These are phyloP conservation scores for Sonneratia caseolaris DNA, from an alignment of 345 rosid species.

Conservation along the genomic window DNA sequence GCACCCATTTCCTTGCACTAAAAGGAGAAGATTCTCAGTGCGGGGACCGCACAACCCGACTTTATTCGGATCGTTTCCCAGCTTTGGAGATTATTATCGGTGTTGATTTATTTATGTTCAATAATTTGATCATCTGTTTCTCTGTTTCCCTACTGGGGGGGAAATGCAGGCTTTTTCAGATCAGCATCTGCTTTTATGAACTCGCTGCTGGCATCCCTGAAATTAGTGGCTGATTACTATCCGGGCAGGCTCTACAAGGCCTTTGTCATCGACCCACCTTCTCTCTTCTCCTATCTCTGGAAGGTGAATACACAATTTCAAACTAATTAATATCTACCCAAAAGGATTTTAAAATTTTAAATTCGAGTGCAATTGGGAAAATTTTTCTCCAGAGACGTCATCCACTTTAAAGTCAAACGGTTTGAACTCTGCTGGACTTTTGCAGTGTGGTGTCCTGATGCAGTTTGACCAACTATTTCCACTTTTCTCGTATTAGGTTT, in stretches of 20 bases:
- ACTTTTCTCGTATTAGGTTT: not conserved
- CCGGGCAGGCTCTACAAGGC: constrained; percentile 75
- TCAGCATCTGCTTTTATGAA: constrained; percentile 89
- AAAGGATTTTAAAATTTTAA: not conserved
- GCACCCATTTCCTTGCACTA: too few relatives aligned
- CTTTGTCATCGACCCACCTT: constrained; percentile 93
- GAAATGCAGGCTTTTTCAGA: constrained; percentile 77
- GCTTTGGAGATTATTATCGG: not conserved
- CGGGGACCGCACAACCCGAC: not conserved
- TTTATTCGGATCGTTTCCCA: not conserved
- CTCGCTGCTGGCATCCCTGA: constrained; percentile 59
- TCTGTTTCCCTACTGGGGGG: not conserved
- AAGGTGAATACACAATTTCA: constrained; percentile 39
- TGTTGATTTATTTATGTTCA: not conserved
- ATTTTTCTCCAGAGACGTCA: too few relatives aligned
- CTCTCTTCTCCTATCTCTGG: constrained; percentile 83
- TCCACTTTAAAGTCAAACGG: not conserved
- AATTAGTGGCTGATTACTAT: constrained; percentile 64
- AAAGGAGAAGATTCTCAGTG: too few relatives aligned
- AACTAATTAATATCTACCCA: too few relatives aligned
- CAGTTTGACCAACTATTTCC: constrained; percentile 8
- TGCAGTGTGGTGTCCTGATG: not conserved
- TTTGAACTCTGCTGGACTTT: not conserved
- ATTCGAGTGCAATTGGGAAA: too few relatives aligned
- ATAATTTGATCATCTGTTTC: not conserved